A percentile compares a stretch with the other conserved stretches of the same genome.
These are phyloP conservation scores for Dryas drummondii DNA, from an alignment of 306 rosid genomes.

Conservation along the genomic window DNA sequence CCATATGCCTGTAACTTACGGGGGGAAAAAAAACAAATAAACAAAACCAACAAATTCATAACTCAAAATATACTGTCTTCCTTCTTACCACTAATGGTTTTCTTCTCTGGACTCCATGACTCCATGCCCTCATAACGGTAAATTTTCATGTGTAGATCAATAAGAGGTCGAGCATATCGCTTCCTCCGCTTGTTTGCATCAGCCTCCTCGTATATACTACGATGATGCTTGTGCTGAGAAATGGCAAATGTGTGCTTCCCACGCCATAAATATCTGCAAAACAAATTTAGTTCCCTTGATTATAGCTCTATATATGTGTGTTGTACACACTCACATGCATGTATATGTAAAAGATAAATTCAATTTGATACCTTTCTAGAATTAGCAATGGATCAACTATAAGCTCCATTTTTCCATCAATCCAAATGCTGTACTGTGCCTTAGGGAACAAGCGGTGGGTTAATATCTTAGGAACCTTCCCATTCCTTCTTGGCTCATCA, in stretches of 20 bases:
- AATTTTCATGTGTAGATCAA: slow-evolving; percentile 96
- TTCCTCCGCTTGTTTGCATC: slow-evolving; percentile 95
- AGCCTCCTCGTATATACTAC: slow-evolving; percentile 88
- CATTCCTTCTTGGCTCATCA: slow-evolving; percentile 98
- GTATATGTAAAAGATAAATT: not conserved
- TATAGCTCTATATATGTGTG: not conserved
- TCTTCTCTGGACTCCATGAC: slow-evolving; percentile 70
- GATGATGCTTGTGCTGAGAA: slow-evolving; percentile 97
- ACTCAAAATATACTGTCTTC: slow-evolving; percentile 15
- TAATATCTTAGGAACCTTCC: slow-evolving; percentile 92
- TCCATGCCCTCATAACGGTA: slow-evolving; percentile 89
- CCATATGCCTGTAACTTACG: not conserved
- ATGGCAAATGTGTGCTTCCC: slow-evolving; percentile 86
- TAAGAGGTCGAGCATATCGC: slow-evolving; percentile 95
- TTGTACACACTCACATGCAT: not conserved
- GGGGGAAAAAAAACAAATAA: not conserved
- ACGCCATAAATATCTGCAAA: slow-evolving; percentile 86
- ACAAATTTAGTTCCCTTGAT: slow-evolving; percentile 14
- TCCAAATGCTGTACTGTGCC: slow-evolving; percentile 95
- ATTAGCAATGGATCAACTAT: slow-evolving; percentile 88
- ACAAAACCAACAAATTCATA: slow-evolving; percentile 11
- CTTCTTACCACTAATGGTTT: slow-evolving; percentile 76
- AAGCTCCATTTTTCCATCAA: slow-evolving; percentile 99
- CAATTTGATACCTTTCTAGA: slow-evolving; percentile 68
- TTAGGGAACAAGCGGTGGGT: slow-evolving; percentile 87